Evolutionary conservation across 352 stramenopile genomes (phyloP), one percentile per base, ranked within the genome.

Genomic region (Peronospora farinosa): DNA sequence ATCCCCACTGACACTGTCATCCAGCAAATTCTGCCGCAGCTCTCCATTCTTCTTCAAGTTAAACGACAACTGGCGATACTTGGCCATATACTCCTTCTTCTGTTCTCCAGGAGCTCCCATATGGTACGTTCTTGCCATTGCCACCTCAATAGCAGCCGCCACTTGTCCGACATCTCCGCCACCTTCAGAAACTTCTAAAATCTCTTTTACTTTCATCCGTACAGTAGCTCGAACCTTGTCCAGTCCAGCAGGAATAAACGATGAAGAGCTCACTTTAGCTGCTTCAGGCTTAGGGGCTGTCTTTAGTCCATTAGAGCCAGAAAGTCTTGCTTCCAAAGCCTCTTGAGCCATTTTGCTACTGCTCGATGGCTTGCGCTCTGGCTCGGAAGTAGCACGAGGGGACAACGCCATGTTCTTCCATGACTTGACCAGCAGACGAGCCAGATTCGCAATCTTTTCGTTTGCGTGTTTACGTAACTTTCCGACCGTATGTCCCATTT

Each of bases 1-100:
- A 31, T 92, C 81, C 1, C 72, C 66, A 28, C 68, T 85, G 25
- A 95, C 71, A 17, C 60, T 60, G 46, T 92, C 79, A 40, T 74
- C 52, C 37, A 92, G 64, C 48, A 95, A 43, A 32, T 92, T 80
- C 39, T 84, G 69, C 3, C 83, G 85, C 40, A 96, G 72, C 41
- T 69, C 67, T 17, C 54, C 66, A 53, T 96, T 96, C 62, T 95
- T 96, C 56, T 95, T 96, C 45, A 96, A 47, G 52, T 96, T 96
- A 60, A 96, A 96, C 54, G 78, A 88, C 47, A 96, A 51, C 44
- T 92, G 80, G 9, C 81, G 80, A 48, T 92, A 87, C 59, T 96
- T 96, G 63, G 69, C 71, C 45, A 84, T 85, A 63, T 95, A 96
- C 33, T 92, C 79, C 53, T 92, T 89, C 74, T 94, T 96, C 60